Conservation (phyloP, 192 early-diverging fungal species). For the Backusella psychrophila region DNA sequence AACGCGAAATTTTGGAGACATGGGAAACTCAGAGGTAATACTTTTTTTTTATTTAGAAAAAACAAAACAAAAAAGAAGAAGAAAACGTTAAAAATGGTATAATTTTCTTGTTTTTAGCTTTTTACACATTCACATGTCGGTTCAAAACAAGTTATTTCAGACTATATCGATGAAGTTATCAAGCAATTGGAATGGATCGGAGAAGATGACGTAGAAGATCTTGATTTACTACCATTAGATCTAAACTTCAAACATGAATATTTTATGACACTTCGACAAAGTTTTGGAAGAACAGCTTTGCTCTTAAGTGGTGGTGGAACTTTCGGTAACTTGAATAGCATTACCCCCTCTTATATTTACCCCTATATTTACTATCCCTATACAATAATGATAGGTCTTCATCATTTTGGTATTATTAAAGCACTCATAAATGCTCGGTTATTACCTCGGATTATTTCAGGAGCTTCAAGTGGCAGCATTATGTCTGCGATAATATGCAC, state of each 20-base stretch:
- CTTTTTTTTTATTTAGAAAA: neutral
- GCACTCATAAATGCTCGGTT: conserved; percentile 64
- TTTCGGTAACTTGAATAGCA: conserved; percentile 56
- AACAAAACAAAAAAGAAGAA: neutral
- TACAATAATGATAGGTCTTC: conserved; percentile 48
- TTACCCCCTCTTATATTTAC: neutral
- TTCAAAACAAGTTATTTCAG: conserved; percentile 70
- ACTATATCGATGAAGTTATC: conserved; percentile 78
- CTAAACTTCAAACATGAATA: conserved; percentile 65
- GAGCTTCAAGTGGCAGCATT: conserved; percentile 83
- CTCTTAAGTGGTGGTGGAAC: conserved; percentile 87
- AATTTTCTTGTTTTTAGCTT: conserved; percentile 38
- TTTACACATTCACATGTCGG: conserved; percentile 67
- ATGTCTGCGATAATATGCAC: conserved; percentile 83
- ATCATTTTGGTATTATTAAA: conserved; percentile 82
- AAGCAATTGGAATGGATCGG: conserved; percentile 72
- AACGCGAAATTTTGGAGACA: conserved; percentile 72
- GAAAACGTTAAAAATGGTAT: neutral
- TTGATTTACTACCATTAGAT: conserved; percentile 36
- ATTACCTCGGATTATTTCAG: conserved; percentile 83
- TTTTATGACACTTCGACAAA: conserved; percentile 73
- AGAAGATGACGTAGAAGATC: conserved; percentile 21
- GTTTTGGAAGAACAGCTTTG: conserved; percentile 85
- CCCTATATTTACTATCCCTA: neutral
- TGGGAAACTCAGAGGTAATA: conserved; percentile 67